phyloP scores from a whole-genome alignment of 129 eudicot species.

The Artemisia tridentata region DNA sequence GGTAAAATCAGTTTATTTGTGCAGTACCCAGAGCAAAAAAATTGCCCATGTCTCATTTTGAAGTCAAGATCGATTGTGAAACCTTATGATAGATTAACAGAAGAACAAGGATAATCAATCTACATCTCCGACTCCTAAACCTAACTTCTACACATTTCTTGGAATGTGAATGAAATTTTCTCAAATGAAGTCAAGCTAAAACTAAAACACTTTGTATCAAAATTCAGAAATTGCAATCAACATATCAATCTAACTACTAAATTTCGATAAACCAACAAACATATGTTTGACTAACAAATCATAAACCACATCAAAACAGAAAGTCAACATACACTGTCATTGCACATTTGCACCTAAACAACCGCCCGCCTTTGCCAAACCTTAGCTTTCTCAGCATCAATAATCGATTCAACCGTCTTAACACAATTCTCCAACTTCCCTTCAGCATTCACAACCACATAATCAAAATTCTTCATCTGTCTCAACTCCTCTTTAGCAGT shows the following conservation, averaged over 20 bases:
- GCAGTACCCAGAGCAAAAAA: too few relatives aligned
- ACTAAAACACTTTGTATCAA: not conserved
- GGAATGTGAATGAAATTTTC: not conserved
- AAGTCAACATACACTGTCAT: constrained; percentile 11
- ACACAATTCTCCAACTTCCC: constrained; percentile 79
- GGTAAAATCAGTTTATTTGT: too few relatives aligned
- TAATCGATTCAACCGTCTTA: constrained; percentile 63
- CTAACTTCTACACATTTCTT: too few relatives aligned
- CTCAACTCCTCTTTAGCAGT: constrained; percentile 70
- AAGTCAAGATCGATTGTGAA: not conserved
- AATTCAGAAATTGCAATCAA: not conserved
- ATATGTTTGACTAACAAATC: not conserved
- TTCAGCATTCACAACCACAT: constrained; percentile 70
- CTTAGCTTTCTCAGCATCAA: constrained; percentile 91
- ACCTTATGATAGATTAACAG: not conserved
- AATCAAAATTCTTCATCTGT: constrained; percentile 75
- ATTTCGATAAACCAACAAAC: not conserved
- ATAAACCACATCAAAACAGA: constrained; percentile 7
- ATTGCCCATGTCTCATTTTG: too few relatives aligned
- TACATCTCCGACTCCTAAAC: too few relatives aligned
- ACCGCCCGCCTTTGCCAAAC: constrained; percentile 47
- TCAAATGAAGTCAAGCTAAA: not conserved
- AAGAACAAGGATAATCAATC: not conserved
- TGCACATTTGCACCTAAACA: constrained; percentile 29
- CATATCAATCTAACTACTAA: not conserved